Evolutionary conservation across 2,329 filamentous ascomycete species (phyloP), one percentile per base, ranked within the genome.

Genomic region (Aspergillus novofumigatus): DNA sequence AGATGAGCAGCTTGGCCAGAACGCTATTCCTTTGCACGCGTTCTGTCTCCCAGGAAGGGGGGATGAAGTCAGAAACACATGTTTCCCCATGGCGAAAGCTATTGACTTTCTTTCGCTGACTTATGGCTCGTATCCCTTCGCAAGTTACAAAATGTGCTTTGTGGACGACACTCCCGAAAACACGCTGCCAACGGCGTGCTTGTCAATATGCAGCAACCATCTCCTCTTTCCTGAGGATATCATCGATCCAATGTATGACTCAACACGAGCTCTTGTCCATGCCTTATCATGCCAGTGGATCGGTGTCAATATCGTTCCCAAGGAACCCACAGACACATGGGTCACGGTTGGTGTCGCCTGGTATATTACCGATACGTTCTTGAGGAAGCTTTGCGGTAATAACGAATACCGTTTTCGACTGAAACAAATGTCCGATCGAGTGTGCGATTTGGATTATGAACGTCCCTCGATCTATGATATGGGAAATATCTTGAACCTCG

Each of bases 341-440:
- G 86, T 95, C 21, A 88, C 93, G 11, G 83, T 94, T 54, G 95
- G 93, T 14, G 88, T 95, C 49, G 90, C 93, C 0, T 92, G 93
- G 78, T 99, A 91, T 78, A 96, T 99, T 83, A 92, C 93, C 1
- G 93, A 97, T 65, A 83, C 91, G 3, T 97, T 96, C 74, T 90
- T 97, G 83, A 91, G 88, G 71, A 88, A 86, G 63, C 81, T 99
- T 2, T 95, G 91, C 68, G 94, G 94, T 7, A 95, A 95, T 70
- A 99, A 99, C 70, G 91, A 96, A 67, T 94, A 96, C 71, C 84
- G 92, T 10, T 97, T 92, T 71, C 87, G 91, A 41, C 89, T 96
- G 74, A 97, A 97, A 75, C 80, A 85, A 41, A 84, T 91, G 73
- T 86, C 91, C 0, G 93, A 99, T 72, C 83, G 82, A 64, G 84